A percentile compares a stretch with the other conserved stretches of the same genome.
Conservation (phyloP, 768 basidiomycete genomes). For the Kwoniella sp. region DNA sequence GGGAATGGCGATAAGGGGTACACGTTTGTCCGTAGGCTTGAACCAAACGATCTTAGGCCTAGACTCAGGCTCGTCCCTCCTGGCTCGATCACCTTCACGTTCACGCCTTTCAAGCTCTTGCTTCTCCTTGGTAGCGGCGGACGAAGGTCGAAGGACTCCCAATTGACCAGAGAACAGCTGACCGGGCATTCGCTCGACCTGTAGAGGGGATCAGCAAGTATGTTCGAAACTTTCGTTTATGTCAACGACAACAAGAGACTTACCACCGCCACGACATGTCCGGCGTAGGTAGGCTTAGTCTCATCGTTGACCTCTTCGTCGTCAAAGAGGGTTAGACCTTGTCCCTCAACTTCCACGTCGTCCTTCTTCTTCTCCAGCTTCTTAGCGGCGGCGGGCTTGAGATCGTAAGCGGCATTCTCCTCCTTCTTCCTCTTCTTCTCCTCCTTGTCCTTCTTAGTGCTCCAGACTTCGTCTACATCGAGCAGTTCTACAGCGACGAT, state of each 20-base stretch:
- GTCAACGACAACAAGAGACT: slow-evolving; percentile 6
- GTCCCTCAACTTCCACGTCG: slow-evolving; percentile 98
- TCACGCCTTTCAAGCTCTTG: slow-evolving; percentile 97
- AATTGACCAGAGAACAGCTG: slow-evolving; percentile 97
- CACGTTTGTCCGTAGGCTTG: slow-evolving; percentile 98
- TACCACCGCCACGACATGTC: slow-evolving; percentile 94
- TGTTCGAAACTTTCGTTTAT: not conserved
- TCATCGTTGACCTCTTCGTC: slow-evolving; percentile 99
- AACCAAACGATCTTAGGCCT: slow-evolving; percentile 99
- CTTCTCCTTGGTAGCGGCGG: slow-evolving; percentile 96
- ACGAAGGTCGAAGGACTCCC: slow-evolving; percentile 90
- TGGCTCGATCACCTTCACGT: slow-evolving; percentile 83
- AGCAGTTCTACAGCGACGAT: slow-evolving; percentile 95
- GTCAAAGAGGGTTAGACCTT: slow-evolving; percentile 93
- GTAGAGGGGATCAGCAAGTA: not conserved
- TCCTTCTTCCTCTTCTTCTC: slow-evolving; percentile 99
- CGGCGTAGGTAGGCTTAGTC: slow-evolving; percentile 95
- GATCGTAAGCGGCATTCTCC: slow-evolving; percentile 93
- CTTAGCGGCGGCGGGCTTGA: slow-evolving; percentile 64
- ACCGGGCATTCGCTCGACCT: slow-evolving; percentile 95
- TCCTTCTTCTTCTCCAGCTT: slow-evolving; percentile 98
- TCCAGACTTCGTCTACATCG: slow-evolving; percentile 91
- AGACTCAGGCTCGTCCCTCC: slow-evolving; percentile 64
- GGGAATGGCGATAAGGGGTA: slow-evolving; percentile 96
- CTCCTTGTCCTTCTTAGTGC: slow-evolving; percentile 99